phyloP scores from a whole-genome alignment of 1,284 basidiomycete genomes.

The Anthracocystis walkeri region DNA sequence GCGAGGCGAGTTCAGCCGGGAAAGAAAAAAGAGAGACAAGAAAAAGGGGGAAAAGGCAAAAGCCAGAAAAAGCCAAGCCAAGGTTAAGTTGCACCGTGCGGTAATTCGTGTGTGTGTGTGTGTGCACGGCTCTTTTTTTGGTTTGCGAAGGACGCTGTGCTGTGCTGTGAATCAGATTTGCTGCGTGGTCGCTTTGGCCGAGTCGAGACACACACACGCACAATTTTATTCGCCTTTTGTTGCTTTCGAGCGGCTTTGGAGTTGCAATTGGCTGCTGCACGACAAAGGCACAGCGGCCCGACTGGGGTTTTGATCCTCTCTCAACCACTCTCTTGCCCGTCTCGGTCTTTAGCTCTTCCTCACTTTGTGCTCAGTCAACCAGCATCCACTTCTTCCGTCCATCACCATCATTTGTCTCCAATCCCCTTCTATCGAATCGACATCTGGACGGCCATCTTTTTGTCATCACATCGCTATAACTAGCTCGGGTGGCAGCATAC shows the following conservation, averaged over 20 bases:
- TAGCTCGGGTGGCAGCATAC: not conserved
- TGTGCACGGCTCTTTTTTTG: no score
- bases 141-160: no score
- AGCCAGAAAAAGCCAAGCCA: no score
- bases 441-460: not conserved
- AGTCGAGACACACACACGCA: not conserved
- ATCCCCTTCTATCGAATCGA: conserved; percentile 1
- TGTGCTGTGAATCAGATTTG: no score
- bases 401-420: not conserved
- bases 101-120: no score
- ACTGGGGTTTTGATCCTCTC: not conserved
- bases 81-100: not conserved
- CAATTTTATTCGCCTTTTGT: not conserved
- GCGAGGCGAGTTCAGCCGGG: not conserved
- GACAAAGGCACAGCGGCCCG: conserved; percentile 13
- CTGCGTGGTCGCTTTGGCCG: no score
- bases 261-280: conserved; percentile 7
- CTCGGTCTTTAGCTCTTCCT: not conserved
- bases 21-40: not conserved
- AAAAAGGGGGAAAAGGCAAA: not conserved
- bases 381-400: not conserved
- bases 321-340: not conserved
- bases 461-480: no score
- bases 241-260: not conserved
- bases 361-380: not conserved